Base-by-base conservation (phyloP, 1,139 yeast genomes). In the Entelexis sorbosivorans region DNA sequence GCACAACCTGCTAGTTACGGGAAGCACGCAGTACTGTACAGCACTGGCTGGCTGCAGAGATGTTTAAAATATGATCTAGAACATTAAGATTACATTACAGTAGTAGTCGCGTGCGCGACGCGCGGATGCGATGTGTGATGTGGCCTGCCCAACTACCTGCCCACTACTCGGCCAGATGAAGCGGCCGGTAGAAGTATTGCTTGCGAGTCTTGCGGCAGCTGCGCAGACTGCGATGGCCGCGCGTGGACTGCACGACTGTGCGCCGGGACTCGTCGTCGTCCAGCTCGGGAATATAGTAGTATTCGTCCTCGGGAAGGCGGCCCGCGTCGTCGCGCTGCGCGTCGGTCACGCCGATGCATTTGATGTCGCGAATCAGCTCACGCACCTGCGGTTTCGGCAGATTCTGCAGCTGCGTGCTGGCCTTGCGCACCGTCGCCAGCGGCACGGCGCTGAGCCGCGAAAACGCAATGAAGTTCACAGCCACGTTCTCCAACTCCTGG, bases 251-350 rank as follows among this genome's bases (percentile, higher is more conserved):
- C 9, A 88, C 95, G 61, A 88, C 69, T 48, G 68, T 67, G 34
- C 78, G 79, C 64, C 98, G 79, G 51, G 79, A 80, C 32, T 64
- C 62, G 63, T 89, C 95, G 34, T 69, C 67, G 65, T 91, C 98
- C 49, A 80, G 75, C 60, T 87, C 96, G 4, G 89, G 81, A 56
- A 83, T 79, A 62, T 91, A 91, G 65, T 87, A 91, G 63, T 86
- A 91, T 66, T 91, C 96, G 63, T 87, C 95, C 59, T 89, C 96
- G 58, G 91, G 72, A 5, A 87, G 87, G 65, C 87, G 86, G 14
- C 97, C 97, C 5, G 97, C 96, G 67, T 91, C 97, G 65, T 87
- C 89, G 48, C 97, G 97, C 55, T 77, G 74, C 65, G 97, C 81
- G 61, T 79, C 77, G 57, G 91, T 88, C 11, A 84, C 81, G 14